Evolutionary conservation across 192 early-diverging fungal species (phyloP).

Genomic region (Coemansia sp.): DNA sequence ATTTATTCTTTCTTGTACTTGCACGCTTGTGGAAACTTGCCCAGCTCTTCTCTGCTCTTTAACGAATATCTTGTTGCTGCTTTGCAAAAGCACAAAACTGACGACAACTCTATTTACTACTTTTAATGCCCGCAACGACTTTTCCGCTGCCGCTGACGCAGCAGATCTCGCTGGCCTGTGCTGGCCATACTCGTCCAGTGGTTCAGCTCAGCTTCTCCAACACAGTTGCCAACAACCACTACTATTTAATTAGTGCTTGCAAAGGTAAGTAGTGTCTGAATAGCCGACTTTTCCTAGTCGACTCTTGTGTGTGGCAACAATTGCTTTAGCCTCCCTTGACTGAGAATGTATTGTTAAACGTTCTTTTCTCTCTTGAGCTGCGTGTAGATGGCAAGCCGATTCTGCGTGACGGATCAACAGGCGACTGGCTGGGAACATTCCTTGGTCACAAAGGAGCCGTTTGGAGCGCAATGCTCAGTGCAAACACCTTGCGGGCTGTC

Average conservation of each 20-base stretch:
- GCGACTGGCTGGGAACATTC: constrained; percentile 93
- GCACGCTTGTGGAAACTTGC: not conserved
- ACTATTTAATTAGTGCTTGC: constrained; percentile 84
- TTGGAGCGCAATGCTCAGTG: constrained; percentile 79
- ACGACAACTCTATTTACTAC: constrained; percentile 13
- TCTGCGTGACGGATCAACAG: constrained; percentile 81
- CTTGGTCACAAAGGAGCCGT: constrained; percentile 91
- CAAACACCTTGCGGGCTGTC: constrained; percentile 76
- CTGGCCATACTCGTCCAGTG: constrained; percentile 88
- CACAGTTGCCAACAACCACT: constrained; percentile 68
- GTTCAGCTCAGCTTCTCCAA: constrained; percentile 84
- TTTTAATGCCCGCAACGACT: constrained; percentile 35
- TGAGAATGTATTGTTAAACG: no score
- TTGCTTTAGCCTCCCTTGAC: not conserved
- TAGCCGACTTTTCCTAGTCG: not conserved
- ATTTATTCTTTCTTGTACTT: constrained; percentile 7
- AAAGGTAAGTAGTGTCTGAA: constrained; percentile 54
- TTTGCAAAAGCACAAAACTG: constrained; percentile 8
- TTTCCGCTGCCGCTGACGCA: constrained; percentile 18
- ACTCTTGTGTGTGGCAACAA: not conserved
- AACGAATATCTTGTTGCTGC: not conserved
- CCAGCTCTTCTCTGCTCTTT: not conserved
- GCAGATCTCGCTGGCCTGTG: constrained; percentile 81
- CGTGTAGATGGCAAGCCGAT: constrained; percentile 78
- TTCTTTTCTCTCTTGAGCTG: no score